Percentiles rank a stretch among this genome's conserved stretches.
Conservation (phyloP, 2,329 filamentous ascomycete species). For the Colletotrichum sansevieriae region DNA sequence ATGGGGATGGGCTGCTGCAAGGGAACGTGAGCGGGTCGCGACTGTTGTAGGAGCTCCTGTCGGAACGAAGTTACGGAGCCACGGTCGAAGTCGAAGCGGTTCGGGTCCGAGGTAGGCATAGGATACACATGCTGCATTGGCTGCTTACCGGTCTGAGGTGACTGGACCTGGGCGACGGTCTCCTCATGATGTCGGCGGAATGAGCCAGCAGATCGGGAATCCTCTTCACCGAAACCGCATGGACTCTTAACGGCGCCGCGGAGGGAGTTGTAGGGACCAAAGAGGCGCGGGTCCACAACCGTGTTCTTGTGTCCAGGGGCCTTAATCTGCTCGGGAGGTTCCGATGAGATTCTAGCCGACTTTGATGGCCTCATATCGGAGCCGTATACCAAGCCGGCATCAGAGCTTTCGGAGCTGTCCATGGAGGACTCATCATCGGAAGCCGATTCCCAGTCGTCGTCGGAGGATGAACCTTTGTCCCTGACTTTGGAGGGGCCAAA, state of each 20-base stretch:
- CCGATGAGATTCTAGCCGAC: conserved; percentile 36
- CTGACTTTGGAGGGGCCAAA: conserved; percentile 57
- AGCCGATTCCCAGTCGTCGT: conserved; percentile 70
- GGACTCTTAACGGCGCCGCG: conserved; percentile 67
- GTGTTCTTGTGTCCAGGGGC: conserved; percentile 50
- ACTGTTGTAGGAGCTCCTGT: conserved; percentile 55
- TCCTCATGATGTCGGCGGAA: conserved; percentile 53
- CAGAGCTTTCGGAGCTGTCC: conserved; percentile 53
- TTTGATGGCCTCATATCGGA: conserved; percentile 47
- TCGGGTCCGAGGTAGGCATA: conserved; percentile 74
- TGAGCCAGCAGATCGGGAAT: conserved; percentile 46
- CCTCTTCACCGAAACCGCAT: conserved; percentile 64
- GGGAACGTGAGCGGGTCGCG: conserved; percentile 71
- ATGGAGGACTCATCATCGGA: conserved; percentile 61
- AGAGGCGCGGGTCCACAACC: conserved; percentile 69
- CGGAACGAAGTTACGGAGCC: conserved; percentile 61
- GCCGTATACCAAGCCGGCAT: conserved; percentile 60
- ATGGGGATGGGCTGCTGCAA: conserved; percentile 90
- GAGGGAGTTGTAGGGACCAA: conserved; percentile 73
- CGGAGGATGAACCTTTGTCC: conserved; percentile 49
- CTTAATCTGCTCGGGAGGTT: conserved; percentile 39
- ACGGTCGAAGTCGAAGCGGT: conserved; percentile 69
- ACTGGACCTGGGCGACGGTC: conserved; percentile 52
- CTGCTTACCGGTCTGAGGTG: conserved; percentile 48
- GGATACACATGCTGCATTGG: conserved; percentile 75